phyloP scores from a whole-genome alignment of 192 early-diverging fungal genomes.

The Entophlyctis luteolus region DNA sequence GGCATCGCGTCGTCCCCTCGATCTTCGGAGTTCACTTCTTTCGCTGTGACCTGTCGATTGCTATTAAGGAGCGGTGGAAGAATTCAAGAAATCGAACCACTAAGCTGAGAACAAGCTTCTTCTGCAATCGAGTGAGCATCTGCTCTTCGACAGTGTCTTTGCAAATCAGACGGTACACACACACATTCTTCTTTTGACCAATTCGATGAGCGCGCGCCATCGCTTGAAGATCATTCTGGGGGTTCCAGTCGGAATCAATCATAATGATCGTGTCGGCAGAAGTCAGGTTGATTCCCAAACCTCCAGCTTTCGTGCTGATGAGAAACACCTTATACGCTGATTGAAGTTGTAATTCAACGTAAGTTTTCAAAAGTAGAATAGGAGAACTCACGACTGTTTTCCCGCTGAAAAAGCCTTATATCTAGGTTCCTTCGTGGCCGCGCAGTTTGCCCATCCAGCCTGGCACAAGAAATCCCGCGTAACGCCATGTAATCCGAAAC shows the following conservation, averaged over 20 bases:
- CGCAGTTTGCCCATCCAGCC: conserved; percentile 33
- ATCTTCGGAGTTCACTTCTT: no score
- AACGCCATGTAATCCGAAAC: conserved; percentile 37
- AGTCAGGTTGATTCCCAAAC: conserved; percentile 92
- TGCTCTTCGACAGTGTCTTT: conserved; percentile 73
- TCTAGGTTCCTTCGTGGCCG: conserved; percentile 32
- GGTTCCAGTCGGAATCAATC: conserved; percentile 79
- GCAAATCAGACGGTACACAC: conserved; percentile 66
- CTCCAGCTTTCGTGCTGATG: conserved; percentile 90
- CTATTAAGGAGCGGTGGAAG: no score
- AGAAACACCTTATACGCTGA: conserved; percentile 72
- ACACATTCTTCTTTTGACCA: conserved; percentile 77
- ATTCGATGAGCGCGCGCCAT: conserved; percentile 75
- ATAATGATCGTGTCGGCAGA: conserved; percentile 94
- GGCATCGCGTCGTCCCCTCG: conserved; percentile 25
- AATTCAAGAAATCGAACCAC: conserved; percentile 4
- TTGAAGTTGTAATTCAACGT: no score
- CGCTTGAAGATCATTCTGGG: conserved; percentile 64
- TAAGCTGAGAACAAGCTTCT: conserved; percentile 54
- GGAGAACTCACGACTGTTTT: conserved; percentile 45
- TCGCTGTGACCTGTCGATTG: no score
- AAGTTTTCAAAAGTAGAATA: no score
- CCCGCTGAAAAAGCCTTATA: conserved; percentile 32
- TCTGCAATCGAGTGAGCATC: conserved; percentile 55
- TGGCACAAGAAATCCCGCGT: conserved; percentile 16